Base-by-base conservation (phyloP, 2,329 filamentous ascomycete species). In the Exophiala alcalophila region DNA sequence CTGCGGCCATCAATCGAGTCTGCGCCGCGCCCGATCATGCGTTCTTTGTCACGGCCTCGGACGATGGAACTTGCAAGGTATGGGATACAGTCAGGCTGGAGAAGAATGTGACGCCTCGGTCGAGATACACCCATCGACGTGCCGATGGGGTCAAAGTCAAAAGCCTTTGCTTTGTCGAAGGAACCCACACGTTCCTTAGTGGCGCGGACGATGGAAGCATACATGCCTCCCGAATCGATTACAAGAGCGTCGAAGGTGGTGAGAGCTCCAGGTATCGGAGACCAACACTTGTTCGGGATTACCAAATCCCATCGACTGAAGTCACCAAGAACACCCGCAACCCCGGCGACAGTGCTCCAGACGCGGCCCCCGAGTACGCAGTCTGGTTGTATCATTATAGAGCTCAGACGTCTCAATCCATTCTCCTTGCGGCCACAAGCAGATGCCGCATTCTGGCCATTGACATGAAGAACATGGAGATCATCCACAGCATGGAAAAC, bases 371-470 rank as follows among this genome's bases (percentile, higher is more conserved):
- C 10, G 90, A 97, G 61, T 81, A 84, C 59, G 89, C 85, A 0
- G 78, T 94, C 1, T 96, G 90, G 87, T 83, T 87, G 48, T 87
- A 96, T 61, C 91, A 98, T 65, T 95, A 88, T 65, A 87, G 87
- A 51, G 76, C 83, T 31, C 89, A 95, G 38, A 78, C 78, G 1
- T 54, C 53, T 4, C 80, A 76, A 52, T 97, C 91, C n/a, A 78
- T 89, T 9, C 74, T 98, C 26, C 65, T 97, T 2, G 69, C 97
- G 20, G 87, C 87, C 1, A 98, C 94, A 0, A 95, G 88, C 60
- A 81, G 78, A 36, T 94, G 86, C 19, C 83, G 86, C 36, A 74
- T 98, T 29, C 63, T 95, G 5, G 89, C 86, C 10, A 74, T 98
- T 38, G 90, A 98, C 59, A 72, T 98, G 46, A 80, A 90, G 40